Base-by-base conservation (phyloP, 495 filamentous ascomycete species). In the Mycothermus thermophilus region DNA sequence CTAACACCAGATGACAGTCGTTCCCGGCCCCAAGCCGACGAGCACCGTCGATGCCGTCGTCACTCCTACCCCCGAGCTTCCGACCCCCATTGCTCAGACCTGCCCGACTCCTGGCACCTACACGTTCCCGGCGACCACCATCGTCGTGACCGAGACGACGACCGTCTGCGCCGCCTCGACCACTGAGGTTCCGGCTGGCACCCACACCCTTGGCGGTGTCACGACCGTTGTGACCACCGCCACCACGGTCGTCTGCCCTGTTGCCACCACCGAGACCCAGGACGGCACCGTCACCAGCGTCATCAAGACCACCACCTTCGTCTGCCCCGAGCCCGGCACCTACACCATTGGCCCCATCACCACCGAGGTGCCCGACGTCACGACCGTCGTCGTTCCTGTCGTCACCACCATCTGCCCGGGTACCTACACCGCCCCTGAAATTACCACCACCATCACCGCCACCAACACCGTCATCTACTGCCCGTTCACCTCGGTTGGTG, bases 311-410 rank as follows among this genome's bases (percentile, higher is more conserved):
- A 80, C 77, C 48, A 80, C 77, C 48, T 85, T 79, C 56, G 71
- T 77, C 47, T 86, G 80, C 77, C 79, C 83, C 46, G 63, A 63
- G 27, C 65, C 81, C 52, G 81, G 81, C 57, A 85, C 79, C 37
- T 87, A 87, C 67, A 84, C 77, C 52, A 77, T 88, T 47, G 77
- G 71, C 44, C 78, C 79, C 16, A 68, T 66, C 51, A 80, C 77
- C 49, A 79, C 74, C 38, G 66, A 72, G 30, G 59, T 65, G 33
- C 48, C 58, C 21, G 59, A 65, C 44, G 64, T 59, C 38, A 72
- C 71, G 44, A 69, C 70, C 20, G 50, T 74, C 28, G 72, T 78
- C 43, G 73, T 79, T 61, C 80, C 81, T 8, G 73, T 70, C 33
- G 66, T 77, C 28, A 68, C 73, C 30, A 75, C 66, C 47, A 71